Evolutionary conservation across 257 asterid species (phyloP), one percentile per base, ranked within the genome.

Genomic region (Solanum chaucha): DNA sequence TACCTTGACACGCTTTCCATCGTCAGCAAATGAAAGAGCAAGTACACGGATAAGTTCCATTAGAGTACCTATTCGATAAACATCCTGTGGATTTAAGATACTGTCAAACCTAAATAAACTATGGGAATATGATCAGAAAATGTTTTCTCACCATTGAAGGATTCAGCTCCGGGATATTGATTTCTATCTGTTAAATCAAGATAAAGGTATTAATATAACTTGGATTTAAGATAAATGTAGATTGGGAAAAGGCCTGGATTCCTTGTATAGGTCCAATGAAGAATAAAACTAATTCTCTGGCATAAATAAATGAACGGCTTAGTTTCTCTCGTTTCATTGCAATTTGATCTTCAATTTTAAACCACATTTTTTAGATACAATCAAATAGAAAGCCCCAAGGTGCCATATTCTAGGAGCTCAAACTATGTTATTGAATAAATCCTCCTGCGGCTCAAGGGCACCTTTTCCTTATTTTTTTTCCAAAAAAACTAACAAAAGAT

Each of bases 1-100:
- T 81, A 95, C 99, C 98, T 96, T 96, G 72, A 96, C 94, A 6
- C 95, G 97, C 91, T 95, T 96, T 86, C 99, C 99, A 81, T 96
- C 99, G 82, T 96, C 98, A 85, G 98, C 98, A 86, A 95, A 96
- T 85, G 99, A 89, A 86, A 96, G 98, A 87, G 99, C 98, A 80
- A 96, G 90, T 85, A 84, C 90, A 19, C 99, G 96, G 70, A 96
- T 92, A 71, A 96, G 98, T 91, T 96, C 99, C 98, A 96, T 91
- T 86, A 96, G 90, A 70, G 99, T 96, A 94, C 99, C 99, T 92
- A 96, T 96, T 86, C 98, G 98, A 94, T 96, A 96, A 89, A 96
- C 99, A 93, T 96, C 99, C 99, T 96, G 98, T 85, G 91, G 89
- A 88, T 84, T 84, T 77, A 92, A 88, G 87, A 90, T 73, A 89